Percentiles rank a stretch among this genome's conserved stretches.
These are phyloP conservation scores for Phytophthora pisi DNA, from an alignment of 352 stramenopile genomes.

Conservation along the genomic window DNA sequence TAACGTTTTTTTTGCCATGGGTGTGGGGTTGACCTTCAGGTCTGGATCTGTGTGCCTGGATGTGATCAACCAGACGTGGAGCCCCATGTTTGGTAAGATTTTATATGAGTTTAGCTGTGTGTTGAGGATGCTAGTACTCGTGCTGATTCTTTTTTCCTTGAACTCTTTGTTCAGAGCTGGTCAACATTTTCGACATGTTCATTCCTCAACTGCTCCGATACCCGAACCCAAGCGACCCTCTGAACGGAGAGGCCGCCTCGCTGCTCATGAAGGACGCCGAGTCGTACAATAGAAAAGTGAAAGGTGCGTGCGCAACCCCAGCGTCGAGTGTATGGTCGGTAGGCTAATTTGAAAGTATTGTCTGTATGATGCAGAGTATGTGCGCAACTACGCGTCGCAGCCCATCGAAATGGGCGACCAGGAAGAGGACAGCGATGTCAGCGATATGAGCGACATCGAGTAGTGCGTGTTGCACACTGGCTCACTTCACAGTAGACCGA, in stretches of 20 bases:
- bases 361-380: conserved; percentile 59
- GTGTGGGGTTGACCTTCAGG: conserved; percentile 31
- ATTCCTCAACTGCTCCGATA: conserved; percentile 93
- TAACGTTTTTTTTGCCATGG: conserved; percentile 11
- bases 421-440: conserved; percentile 83
- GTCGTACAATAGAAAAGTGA: conserved; percentile 89
- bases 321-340: not conserved
- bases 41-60: conserved; percentile 93
- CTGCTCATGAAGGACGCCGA: conserved; percentile 90
- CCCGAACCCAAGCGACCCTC: conserved; percentile 91
- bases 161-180: conserved; percentile 60
- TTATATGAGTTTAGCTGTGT: not conserved
- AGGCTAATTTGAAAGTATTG: no score
- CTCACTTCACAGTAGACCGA: conserved; percentile 31
- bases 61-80: conserved; percentile 96
- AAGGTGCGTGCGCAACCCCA: conserved; percentile 47
- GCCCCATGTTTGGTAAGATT: conserved; percentile 89
- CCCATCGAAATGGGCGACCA: conserved; percentile 73
- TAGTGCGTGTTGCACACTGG: conserved; percentile 16
- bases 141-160: conserved; percentile 8
- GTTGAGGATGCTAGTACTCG: conserved; percentile 3
- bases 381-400: conserved; percentile 78
- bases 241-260: conserved; percentile 91
- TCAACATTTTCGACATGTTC: conserved; percentile 95
- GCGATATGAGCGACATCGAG: conserved; percentile 86